Evolutionary conservation across 345 rosid species (phyloP).

Genomic region (Euphorbia lathyris): DNA sequence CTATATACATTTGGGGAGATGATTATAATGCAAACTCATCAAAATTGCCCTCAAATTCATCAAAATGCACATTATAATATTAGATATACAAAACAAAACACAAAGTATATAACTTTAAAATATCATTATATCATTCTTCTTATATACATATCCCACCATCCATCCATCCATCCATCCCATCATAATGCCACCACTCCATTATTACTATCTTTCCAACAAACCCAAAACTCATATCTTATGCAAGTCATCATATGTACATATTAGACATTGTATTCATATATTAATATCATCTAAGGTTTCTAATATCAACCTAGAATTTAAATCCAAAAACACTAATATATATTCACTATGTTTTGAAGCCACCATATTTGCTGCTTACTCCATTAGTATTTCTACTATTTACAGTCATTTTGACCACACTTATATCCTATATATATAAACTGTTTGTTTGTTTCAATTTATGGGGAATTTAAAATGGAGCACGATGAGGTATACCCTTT

Average conservation of each 20-base stretch:
- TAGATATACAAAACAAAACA: not conserved
- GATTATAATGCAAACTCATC: no score
- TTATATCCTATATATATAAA: no score
- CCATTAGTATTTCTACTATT: conserved; percentile 7
- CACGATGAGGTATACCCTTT: conserved; percentile 83
- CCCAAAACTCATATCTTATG: conserved; percentile 2
- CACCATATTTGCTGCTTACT: not conserved
- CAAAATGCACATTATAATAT: not conserved
- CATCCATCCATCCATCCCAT: no score
- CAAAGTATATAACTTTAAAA: not conserved
- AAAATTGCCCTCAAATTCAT: not conserved
- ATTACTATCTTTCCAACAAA: conserved; percentile 6
- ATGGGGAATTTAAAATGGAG: conserved; percentile 37
- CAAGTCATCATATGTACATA: conserved; percentile 16
- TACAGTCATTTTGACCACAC: not conserved
- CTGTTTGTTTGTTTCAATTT: no score
- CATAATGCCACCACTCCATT: conserved; percentile 9
- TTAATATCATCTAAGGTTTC: conserved; percentile 11
- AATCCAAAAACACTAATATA: not conserved
- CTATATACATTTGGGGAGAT: no score
- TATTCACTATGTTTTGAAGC: not conserved
- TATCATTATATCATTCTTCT: not conserved
- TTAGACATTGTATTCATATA: not conserved
- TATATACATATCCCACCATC: conserved; percentile 6
- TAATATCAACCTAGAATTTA: not conserved